phyloP scores from a whole-genome alignment of 441 rosid species.

The Melastoma candidum region DNA sequence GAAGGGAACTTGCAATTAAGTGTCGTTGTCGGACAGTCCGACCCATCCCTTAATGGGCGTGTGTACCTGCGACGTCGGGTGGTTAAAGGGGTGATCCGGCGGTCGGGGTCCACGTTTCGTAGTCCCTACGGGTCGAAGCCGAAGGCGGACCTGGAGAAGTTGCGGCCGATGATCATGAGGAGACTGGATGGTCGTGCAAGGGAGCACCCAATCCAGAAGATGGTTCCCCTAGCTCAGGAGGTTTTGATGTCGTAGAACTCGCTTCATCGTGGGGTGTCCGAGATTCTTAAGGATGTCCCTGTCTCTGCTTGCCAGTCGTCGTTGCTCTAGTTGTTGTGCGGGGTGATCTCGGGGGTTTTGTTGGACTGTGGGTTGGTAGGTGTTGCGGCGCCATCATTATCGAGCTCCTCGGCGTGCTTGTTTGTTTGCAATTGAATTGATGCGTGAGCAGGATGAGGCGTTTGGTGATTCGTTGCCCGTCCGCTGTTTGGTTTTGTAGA shows the following conservation, averaged over 20 bases:
- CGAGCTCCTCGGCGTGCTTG: too few species aligned
- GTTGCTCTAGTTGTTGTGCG: background rate
- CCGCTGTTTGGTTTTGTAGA: too few species aligned
- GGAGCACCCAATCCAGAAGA: constrained; percentile 40
- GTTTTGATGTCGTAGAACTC: constrained; percentile 42
- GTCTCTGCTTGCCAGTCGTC: constrained; percentile 60
- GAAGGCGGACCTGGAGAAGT: constrained; percentile 40
- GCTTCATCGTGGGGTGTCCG: constrained; percentile 46
- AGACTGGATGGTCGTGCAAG: constrained; percentile 60
- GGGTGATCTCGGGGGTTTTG: background rate
- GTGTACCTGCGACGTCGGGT: too few species aligned
- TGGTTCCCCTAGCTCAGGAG: constrained; percentile 59
- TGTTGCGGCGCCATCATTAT: too few species aligned
- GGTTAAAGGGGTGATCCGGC: too few species aligned
- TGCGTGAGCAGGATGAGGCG: too few species aligned
- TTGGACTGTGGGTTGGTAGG: background rate
- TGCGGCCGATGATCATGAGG: constrained; percentile 59
- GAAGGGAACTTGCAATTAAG: too few species aligned
- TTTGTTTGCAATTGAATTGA: too few species aligned
- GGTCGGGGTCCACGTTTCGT: too few species aligned
- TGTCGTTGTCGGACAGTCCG: too few species aligned
- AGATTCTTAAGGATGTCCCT: constrained; percentile 46
- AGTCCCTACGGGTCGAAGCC: constrained; percentile 8
- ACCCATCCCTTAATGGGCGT: too few species aligned
- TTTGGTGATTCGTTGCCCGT: too few species aligned